Base-by-base conservation (phyloP, 2,329 filamentous ascomycete species). In the Aureobasidium sp. region DNA sequence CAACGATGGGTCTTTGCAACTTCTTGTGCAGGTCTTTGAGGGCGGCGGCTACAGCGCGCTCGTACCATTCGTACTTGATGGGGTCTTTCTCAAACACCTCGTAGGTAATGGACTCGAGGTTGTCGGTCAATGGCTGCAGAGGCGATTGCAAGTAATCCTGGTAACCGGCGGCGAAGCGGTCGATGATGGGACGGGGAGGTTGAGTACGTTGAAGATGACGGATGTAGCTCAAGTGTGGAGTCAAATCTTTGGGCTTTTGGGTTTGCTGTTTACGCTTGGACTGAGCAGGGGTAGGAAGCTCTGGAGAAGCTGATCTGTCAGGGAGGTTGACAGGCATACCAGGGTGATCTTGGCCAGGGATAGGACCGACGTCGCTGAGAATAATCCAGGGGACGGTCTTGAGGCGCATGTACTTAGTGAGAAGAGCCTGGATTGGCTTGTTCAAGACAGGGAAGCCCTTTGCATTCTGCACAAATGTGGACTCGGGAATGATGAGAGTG, bases 31-130 rank as follows among this genome's bases (percentile, higher is more conserved):
- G 95, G 70, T 97, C 92, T 13, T 78, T 81, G 65, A 99, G 80
- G 0, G 94, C 93, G 66, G 89, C 85, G 4, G 85, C 84, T 62
- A 95, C 88, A 15, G 94, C 94, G 50, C 83, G 81, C 73, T 97
- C 91, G 72, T 99, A 99, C 81, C 93, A 95, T 66, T 91, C 87
- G 73, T 99, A 99, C 76, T 99, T 99, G 76, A 99, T 89, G 0
- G 94, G 94, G 66, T 99, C 95, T 68, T 95, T 95, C 74, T 99
- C 94, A 70, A 99, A 99, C 2, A 97, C 93, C 72, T 99, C 94
- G 74, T 99, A 99, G 0, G 94, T 99, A 46, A 96, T 89, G 51
- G 91, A 96, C 73, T 99, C 95, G 15, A 99, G 82, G 68, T 99
- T 99, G 74, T 99, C 94, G 0, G 93, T 93, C 15, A 99, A 81